phyloP scores from a whole-genome alignment of 257 asterid genomes.

The Linderniella brevidens region DNA sequence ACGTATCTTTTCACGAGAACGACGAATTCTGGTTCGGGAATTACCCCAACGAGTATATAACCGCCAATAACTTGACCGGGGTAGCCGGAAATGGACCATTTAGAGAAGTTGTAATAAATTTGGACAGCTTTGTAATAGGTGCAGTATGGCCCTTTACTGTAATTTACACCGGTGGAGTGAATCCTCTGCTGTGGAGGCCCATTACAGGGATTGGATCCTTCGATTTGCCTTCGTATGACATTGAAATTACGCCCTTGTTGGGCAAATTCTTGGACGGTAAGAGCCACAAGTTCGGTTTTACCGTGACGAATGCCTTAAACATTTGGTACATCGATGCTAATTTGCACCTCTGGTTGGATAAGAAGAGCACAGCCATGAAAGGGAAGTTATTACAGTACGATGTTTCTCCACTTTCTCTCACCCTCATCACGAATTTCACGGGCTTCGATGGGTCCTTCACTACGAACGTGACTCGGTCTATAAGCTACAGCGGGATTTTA shows the following conservation, averaged over 20 bases:
- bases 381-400: slow-evolving; percentile 27
- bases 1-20: slow-evolving; percentile 64
- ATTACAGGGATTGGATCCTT: slow-evolving; percentile 64
- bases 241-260: slow-evolving; percentile 54
- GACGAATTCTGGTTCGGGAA: slow-evolving; percentile 76
- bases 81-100: slow-evolving; percentile 58
- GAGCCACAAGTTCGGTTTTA: slow-evolving; percentile 28
- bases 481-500: slow-evolving; percentile 36
- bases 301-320: slow-evolving; percentile 50
- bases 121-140: slow-evolving; percentile 33
- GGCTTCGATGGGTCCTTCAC: slow-evolving; percentile 44
- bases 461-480: slow-evolving; percentile 31
- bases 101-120: slow-evolving; percentile 44
- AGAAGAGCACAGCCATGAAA: slow-evolving; percentile 19
- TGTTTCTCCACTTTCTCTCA: slow-evolving; percentile 13
- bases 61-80: slow-evolving; percentile 22
- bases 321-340: slow-evolving; percentile 78
- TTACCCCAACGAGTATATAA: slow-evolving; percentile 38
- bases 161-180: slow-evolving; percentile 62
- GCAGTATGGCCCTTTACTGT: slow-evolving; percentile 73
- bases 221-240: slow-evolving; percentile 56
- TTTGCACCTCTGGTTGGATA: slow-evolving; percentile 72
- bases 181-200: slow-evolving; percentile 71
- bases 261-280: slow-evolving; percentile 43
- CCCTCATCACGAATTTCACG: slow-evolving; percentile 22